Evolutionary conservation across 306 rosid species (phyloP), one percentile per base, ranked within the genome.

Genomic region (Amphicarpaea edgeworthii): DNA sequence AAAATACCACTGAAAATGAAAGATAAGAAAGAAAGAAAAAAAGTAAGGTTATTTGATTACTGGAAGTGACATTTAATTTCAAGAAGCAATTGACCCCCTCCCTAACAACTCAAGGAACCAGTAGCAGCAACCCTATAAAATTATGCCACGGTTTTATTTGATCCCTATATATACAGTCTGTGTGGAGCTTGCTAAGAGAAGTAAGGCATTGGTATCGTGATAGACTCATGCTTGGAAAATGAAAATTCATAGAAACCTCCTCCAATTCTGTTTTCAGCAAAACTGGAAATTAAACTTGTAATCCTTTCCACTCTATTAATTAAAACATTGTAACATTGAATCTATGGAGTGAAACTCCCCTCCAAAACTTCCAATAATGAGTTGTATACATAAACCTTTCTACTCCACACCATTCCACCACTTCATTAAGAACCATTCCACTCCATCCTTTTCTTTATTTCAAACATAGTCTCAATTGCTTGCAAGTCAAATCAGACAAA

Each of bases 101-200:
- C 23, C 41, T 8, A 37, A 3, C 23, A 19, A 53, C 30, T 42
- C 40, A 2, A 72, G n/a, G 26, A 23, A 41, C 77, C 8, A 57
- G 55, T 7, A 40, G 67, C 77, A 55, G 23, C 34, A 55, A 15
- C 66, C 12, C 19, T 7, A n/a, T 3, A 12, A 15, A 38, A 53
- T 20, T 55, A 55, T 55, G 17, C 55, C 16, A 28, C 21, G 40
- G 16, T 38, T 55, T 55, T 8, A 71, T 34, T 72, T 40, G 67
- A 72, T 38, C 38, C 38, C 10, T 21, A 37, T 53, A 55, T 21
- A 37, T 53, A 55, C 15, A 1, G 40, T 32, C 40, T 40, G 24
- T 12, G 26, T 2, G 21, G 57, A 57, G 30, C 42, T 72, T 8
- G 32, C 41, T 55, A 14, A 30, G 38, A 23, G 51, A 37, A 71